These are phyloP conservation scores for Boletus vinaceobasis DNA, from an alignment of 768 basidiomycete genomes.

Conservation along the genomic window DNA sequence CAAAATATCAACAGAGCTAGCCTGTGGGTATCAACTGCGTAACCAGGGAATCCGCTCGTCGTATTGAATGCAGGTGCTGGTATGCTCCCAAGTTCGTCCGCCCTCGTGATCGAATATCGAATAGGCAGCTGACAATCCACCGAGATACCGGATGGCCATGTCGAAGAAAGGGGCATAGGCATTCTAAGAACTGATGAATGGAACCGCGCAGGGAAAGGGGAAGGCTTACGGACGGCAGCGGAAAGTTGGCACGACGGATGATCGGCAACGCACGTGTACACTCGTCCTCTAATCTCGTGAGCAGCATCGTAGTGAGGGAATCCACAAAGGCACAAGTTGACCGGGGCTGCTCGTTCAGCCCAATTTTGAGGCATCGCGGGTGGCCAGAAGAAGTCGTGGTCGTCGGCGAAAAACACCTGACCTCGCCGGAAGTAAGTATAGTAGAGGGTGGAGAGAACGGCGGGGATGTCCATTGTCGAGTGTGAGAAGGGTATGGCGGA, in stretches of 20 bases:
- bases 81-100: constrained; percentile 69
- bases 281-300: constrained; percentile 74
- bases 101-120: constrained; percentile 69
- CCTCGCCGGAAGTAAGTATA: constrained; percentile 9
- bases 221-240: constrained; percentile 37
- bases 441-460: constrained; percentile 14
- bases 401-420: neutral
- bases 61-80: constrained; percentile 73
- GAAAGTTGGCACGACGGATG: constrained; percentile 48
- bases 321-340: constrained; percentile 67
- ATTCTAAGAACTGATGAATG: constrained; percentile 16
- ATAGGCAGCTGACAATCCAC: constrained; percentile 80
- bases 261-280: constrained; percentile 59
- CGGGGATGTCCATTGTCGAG: constrained; percentile 9
- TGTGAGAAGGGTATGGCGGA: constrained; percentile 17
- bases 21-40: constrained; percentile 63
- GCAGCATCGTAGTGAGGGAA: constrained; percentile 78
- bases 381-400: neutral
- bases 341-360: constrained; percentile 50
- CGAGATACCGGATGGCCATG: constrained; percentile 86
- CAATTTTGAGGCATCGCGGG: constrained; percentile 36
- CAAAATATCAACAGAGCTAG: constrained; percentile 21
- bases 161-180: constrained; percentile 62
- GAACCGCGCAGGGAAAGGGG: neutral
- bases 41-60: constrained; percentile 65